Percentiles rank a stretch among this genome's conserved stretches.
Evolutionary conservation across 208 protist genomes (phyloP).

Genomic region (Crithidia brevicula): DNA sequence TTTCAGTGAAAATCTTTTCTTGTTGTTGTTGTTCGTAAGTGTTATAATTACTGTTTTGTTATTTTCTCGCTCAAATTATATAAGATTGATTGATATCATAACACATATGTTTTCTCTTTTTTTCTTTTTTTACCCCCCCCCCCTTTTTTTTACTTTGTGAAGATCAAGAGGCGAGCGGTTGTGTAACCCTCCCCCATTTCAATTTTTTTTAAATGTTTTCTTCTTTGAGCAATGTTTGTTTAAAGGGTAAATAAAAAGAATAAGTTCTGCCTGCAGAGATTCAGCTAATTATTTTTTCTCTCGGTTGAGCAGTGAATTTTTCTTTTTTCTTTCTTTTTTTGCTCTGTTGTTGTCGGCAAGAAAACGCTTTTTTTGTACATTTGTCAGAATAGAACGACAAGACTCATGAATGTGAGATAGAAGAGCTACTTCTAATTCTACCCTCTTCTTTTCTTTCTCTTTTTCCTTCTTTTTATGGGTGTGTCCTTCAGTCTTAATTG

Average conservation of each 20-base stretch:
- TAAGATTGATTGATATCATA: not conserved
- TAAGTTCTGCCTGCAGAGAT: too few species aligned
- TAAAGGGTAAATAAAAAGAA: too few species aligned
- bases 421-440: too few species aligned
- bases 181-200: conserved; percentile 12
- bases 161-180: conserved; percentile 7
- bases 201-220: conserved; percentile 8
- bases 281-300: too few species aligned
- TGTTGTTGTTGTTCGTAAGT: conserved; percentile 3
- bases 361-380: not conserved
- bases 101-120: conserved; percentile 14
- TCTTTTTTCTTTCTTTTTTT: too few species aligned
- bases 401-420: too few species aligned
- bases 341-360: too few species aligned
- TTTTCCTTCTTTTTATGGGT: conserved; percentile 2
- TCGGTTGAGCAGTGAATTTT: too few species aligned
- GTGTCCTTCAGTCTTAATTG: conserved; percentile 6
- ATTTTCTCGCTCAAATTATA: not conserved
- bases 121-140: too few species aligned
- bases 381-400: not conserved
- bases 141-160: too few species aligned
- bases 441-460: not conserved
- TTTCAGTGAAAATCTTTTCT: not conserved
- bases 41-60: too few species aligned
- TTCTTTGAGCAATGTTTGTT: not conserved